Conservation (phyloP, 2,329 filamentous ascomycete species). For the Parasarocladium wereldwijsianum region DNA sequence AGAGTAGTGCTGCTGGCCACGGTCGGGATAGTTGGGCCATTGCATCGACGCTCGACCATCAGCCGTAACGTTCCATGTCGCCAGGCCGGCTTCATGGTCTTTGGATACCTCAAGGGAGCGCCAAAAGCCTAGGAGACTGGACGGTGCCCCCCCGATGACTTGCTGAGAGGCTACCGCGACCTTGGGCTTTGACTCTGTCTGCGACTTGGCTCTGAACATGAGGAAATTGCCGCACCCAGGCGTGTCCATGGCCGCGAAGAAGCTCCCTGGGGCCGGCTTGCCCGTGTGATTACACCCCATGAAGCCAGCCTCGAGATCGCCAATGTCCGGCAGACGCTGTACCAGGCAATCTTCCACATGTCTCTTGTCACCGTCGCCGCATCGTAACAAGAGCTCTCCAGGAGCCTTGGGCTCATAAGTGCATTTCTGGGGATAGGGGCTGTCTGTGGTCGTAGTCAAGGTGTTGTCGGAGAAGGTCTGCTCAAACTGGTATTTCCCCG, state of each 20-base stretch:
- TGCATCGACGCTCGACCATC: slow-evolving; percentile 6
- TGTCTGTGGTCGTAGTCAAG: slow-evolving; percentile 6
- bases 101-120: slow-evolving; percentile 7
- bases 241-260: slow-evolving; percentile 5
- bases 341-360: slow-evolving; percentile 5
- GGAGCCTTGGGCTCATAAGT: slow-evolving; percentile 3
- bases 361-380: slow-evolving; percentile 2
- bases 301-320: slow-evolving; percentile 5
- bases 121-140: slow-evolving; percentile 2
- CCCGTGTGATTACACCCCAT: slow-evolving; percentile 6
- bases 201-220: background rate
- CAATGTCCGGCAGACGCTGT: slow-evolving; percentile 5
- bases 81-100: slow-evolving; percentile 6
- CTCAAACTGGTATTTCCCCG: slow-evolving; percentile 7
- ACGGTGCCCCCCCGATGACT: background rate
- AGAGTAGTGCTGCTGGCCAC: slow-evolving; percentile 6
- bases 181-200: background rate
- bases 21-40: slow-evolving; percentile 6
- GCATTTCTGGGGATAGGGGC: slow-evolving; percentile 5
- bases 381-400: slow-evolving; percentile 4
- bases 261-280: slow-evolving; percentile 5
- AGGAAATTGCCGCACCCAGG: slow-evolving; percentile 4
- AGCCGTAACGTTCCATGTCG: slow-evolving; percentile 6
- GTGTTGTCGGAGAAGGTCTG: slow-evolving; percentile 5
- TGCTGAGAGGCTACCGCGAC: background rate